Conservation (phyloP, 2,329 filamentous ascomycete species). For the Huntiella moniliformis region DNA sequence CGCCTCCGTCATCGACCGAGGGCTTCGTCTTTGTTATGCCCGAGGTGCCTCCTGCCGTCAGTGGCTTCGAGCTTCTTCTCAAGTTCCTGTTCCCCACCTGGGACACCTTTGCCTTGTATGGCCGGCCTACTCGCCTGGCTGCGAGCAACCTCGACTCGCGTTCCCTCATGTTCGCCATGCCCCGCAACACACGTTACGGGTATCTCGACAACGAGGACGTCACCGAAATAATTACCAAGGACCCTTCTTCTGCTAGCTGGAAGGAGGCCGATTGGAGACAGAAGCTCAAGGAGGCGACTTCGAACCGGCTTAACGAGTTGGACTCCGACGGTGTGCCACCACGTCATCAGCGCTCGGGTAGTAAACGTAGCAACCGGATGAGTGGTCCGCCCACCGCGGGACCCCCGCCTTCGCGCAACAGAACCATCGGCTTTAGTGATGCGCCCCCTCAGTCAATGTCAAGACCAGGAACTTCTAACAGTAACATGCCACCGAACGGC, state of each 20-base stretch:
- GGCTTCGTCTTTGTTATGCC: constrained; percentile 98
- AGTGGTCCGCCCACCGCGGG: constrained; percentile 23
- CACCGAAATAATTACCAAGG: constrained; percentile 54
- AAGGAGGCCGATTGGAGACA: constrained; percentile 78
- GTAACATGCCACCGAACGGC: neutral
- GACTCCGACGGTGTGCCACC: constrained; percentile 26
- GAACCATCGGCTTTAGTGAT: constrained; percentile 38
- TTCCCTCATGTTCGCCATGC: constrained; percentile 97
- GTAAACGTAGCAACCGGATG: constrained; percentile 37
- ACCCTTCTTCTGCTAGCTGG: constrained; percentile 54
- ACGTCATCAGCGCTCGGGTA: constrained; percentile 33
- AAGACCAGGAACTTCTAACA: neutral
- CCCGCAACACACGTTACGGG: constrained; percentile 68
- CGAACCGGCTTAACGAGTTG: constrained; percentile 51
- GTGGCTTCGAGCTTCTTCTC: constrained; percentile 88
- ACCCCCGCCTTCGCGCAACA: constrained; percentile 19
- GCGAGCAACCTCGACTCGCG: constrained; percentile 73
- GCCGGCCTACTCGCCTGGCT: constrained; percentile 67
- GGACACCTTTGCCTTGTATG: constrained; percentile 83
- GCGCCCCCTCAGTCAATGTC: constrained; percentile 22
- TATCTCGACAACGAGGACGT: constrained; percentile 85
- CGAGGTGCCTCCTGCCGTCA: constrained; percentile 76
- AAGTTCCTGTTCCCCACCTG: constrained; percentile 84
- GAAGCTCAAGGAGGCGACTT: constrained; percentile 73
- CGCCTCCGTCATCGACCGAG: constrained; percentile 59